Conservation (phyloP, 2,329 filamentous ascomycete genomes). For the Helicocarpus griseus region DNA sequence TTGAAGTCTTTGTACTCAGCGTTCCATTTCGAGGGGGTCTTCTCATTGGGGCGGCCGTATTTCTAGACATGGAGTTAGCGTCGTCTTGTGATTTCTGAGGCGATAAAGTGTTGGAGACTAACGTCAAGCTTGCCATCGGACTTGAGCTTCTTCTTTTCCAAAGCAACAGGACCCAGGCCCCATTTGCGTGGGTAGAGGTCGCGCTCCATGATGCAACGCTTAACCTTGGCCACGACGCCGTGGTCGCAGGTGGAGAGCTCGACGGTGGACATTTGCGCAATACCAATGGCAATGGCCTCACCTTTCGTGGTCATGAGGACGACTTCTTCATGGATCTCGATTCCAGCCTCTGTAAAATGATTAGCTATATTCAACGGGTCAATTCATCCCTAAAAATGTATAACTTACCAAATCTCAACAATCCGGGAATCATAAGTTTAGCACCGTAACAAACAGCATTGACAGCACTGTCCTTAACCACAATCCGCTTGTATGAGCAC, state of each 20-base stretch:
- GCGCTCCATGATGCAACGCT: constrained; percentile 99
- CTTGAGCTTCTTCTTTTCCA: constrained; percentile 99
- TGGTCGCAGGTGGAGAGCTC: constrained; percentile 96
- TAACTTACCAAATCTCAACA: constrained; percentile 71
- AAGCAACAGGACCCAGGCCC: constrained; percentile 85
- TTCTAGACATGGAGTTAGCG: constrained; percentile 48
- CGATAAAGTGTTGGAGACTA: constrained; percentile 21
- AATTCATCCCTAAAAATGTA: not conserved
- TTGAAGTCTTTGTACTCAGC: constrained; percentile 85
- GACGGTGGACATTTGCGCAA: constrained; percentile 95
- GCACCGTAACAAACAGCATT: constrained; percentile 98
- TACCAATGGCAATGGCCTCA: constrained; percentile 92
- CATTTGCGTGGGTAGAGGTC: constrained; percentile 94
- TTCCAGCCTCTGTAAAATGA: constrained; percentile 59
- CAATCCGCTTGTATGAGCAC: constrained; percentile 87
- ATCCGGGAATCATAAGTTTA: constrained; percentile 96
- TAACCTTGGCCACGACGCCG: constrained; percentile 96
- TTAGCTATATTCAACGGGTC: not conserved
- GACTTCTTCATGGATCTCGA: constrained; percentile 92
- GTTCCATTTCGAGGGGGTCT: constrained; percentile 89
- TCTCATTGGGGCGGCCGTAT: constrained; percentile 85
- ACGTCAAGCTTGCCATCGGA: constrained; percentile 90
- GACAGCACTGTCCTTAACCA: constrained; percentile 93
- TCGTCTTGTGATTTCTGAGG: not conserved
- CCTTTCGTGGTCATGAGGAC: constrained; percentile 99